Evolutionary conservation across 257 asterid genomes (phyloP).

Genomic region (Lavandula angustifolia): DNA sequence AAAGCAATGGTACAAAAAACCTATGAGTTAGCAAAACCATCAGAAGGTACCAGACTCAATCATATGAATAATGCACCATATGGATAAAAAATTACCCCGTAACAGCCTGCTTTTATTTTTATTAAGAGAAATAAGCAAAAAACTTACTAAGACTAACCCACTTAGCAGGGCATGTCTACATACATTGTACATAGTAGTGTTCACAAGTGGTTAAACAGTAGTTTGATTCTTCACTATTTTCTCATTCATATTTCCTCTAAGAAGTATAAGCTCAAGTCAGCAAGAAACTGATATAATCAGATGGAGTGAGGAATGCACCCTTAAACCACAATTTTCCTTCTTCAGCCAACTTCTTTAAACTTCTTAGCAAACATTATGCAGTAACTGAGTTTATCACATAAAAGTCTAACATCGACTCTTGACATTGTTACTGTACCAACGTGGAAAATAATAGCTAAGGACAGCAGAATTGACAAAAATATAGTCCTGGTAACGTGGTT

Average conservation of each 20-base stretch:
- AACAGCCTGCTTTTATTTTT: not conserved
- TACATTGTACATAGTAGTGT: not conserved
- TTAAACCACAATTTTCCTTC: too few relatives aligned
- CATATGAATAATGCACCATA: conserved; percentile 1
- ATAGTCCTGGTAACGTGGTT: not conserved
- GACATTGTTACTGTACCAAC: not conserved
- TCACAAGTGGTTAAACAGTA: not conserved
- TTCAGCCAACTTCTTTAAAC: not conserved
- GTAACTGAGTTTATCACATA: not conserved
- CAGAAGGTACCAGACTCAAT: not conserved
- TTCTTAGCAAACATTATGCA: not conserved
- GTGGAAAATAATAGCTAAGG: not conserved
- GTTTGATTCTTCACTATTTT: not conserved
- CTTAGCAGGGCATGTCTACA: not conserved
- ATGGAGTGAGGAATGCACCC: not conserved
- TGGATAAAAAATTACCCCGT: not conserved
- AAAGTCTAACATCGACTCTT: not conserved
- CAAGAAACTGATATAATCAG: not conserved
- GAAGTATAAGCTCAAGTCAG: not conserved
- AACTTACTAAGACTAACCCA: not conserved
- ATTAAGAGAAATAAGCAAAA: not conserved
- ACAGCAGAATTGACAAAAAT: not conserved
- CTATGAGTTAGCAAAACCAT: not conserved
- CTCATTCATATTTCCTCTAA: not conserved
- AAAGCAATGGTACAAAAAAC: not conserved